These are phyloP conservation scores for Odonthalia washingtoniensis DNA, from an alignment of 31 red algal genomes.

Conservation along the genomic window DNA sequence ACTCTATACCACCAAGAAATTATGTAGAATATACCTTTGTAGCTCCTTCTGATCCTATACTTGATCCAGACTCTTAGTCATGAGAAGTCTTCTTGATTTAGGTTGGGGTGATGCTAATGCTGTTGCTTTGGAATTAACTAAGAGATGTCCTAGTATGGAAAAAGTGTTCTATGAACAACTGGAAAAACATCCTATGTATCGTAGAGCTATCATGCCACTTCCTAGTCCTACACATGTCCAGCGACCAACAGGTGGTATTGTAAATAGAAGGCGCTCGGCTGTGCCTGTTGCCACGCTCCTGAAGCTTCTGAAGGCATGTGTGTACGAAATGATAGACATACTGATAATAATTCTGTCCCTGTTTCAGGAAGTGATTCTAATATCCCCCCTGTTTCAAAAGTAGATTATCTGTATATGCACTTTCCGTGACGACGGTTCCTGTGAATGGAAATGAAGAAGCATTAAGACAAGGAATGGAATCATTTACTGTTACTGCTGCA, in stretches of 20 bases:
- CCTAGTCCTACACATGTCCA: neutral
- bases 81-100: slow-evolving; percentile 81
- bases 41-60: slow-evolving; percentile 74
- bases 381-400: too few species aligned
- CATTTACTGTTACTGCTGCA: neutral
- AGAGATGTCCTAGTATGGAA: slow-evolving; percentile 79
- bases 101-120: slow-evolving; percentile 89
- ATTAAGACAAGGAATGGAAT: neutral
- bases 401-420: too few species aligned
- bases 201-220: slow-evolving; percentile 15
- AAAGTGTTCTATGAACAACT: slow-evolving; percentile 94
- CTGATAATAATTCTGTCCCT: neutral
- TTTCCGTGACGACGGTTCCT: too few species aligned
- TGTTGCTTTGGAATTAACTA: slow-evolving; percentile 59
- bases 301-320: neutral
- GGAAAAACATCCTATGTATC: slow-evolving; percentile 79
- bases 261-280: neutral
- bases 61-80: slow-evolving; percentile 77
- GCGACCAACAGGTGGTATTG: neutral
- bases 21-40: slow-evolving; percentile 69
- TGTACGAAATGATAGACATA: neutral
- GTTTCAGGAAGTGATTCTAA: neutral
- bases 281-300: neutral
- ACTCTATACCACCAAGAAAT: slow-evolving; percentile 58
- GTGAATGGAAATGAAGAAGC: neutral